Evolutionary conservation across 352 stramenopile genomes (phyloP).

Genomic region (Globisporangium barbulae): DNA sequence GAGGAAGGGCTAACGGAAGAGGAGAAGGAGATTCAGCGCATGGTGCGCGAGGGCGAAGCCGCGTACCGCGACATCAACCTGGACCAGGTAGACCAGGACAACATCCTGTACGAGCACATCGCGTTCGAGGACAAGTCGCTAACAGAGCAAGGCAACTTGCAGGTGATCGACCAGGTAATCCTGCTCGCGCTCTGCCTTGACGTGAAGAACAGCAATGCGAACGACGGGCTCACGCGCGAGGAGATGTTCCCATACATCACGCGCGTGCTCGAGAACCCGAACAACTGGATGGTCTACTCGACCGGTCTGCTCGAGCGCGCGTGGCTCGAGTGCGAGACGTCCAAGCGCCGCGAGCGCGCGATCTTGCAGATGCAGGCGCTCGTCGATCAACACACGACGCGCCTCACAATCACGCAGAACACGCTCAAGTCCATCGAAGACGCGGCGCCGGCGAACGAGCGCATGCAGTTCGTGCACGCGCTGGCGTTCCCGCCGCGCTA

Average conservation of each 20-base stretch:
- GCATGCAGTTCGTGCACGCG: conserved; percentile 89
- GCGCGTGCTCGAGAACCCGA: conserved; percentile 90
- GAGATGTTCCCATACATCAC: conserved; percentile 96
- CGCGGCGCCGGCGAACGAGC: conserved; percentile 86
- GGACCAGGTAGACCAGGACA: conserved; percentile 89
- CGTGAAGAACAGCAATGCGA: conserved; percentile 95
- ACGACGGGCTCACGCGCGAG: conserved; percentile 92
- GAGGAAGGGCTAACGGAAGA: conserved; percentile 44
- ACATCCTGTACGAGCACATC: conserved; percentile 91
- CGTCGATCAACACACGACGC: conserved; percentile 94
- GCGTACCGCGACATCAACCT: conserved; percentile 77
- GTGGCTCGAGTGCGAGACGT: conserved; percentile 94
- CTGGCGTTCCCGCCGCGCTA: conserved; percentile 94
- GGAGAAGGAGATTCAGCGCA: conserved; percentile 48
- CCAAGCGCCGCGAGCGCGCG: conserved; percentile 90
- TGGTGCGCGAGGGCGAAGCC: conserved; percentile 66
- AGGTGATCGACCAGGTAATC: conserved; percentile 87
- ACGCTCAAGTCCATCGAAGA: conserved; percentile 86
- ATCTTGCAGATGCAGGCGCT: conserved; percentile 97
- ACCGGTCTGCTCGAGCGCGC: conserved; percentile 90
- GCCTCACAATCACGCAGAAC: conserved; percentile 90
- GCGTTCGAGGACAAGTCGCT: conserved; percentile 76
- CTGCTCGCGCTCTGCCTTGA: conserved; percentile 94
- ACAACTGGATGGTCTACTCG: conserved; percentile 97
- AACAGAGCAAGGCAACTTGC: conserved; percentile 69